Conservation (phyloP, 164 flowering plant genomes). For the Umbilicus rupestris region DNA sequence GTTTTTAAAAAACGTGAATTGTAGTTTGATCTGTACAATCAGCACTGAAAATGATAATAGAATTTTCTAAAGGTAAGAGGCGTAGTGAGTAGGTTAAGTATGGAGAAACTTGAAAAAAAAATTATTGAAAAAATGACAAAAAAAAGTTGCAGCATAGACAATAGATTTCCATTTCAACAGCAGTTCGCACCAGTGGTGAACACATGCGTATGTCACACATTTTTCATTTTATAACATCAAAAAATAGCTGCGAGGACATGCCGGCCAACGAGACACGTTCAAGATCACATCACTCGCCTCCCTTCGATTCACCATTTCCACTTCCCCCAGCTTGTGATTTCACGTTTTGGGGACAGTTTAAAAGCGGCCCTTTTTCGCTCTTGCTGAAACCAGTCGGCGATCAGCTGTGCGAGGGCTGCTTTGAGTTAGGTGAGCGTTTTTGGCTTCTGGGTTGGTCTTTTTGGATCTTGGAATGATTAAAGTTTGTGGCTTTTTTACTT, state of each 20-base stretch:
- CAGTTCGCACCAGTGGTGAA: not conserved
- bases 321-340: not conserved
- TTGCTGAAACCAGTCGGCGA: not conserved
- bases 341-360: not conserved
- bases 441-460: conserved; percentile 1
- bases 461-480: not conserved
- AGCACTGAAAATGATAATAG: too few relatives aligned
- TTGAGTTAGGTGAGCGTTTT: not conserved
- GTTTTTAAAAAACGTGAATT: too few relatives aligned
- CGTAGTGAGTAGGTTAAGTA: too few relatives aligned
- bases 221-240: not conserved
- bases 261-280: not conserved
- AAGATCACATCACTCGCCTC: not conserved
- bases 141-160: too few relatives aligned
- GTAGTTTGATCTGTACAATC: too few relatives aligned
- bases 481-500: not conserved
- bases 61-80: too few relatives aligned
- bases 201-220: not conserved
- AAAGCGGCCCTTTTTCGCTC: not conserved
- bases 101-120: too few relatives aligned
- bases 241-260: not conserved
- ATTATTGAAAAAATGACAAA: too few relatives aligned
- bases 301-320: not conserved
- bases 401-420: not conserved
- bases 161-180: too few relatives aligned